Conservation (phyloP, 805 yeast species). For the Pichia membranifaciens region DNA sequence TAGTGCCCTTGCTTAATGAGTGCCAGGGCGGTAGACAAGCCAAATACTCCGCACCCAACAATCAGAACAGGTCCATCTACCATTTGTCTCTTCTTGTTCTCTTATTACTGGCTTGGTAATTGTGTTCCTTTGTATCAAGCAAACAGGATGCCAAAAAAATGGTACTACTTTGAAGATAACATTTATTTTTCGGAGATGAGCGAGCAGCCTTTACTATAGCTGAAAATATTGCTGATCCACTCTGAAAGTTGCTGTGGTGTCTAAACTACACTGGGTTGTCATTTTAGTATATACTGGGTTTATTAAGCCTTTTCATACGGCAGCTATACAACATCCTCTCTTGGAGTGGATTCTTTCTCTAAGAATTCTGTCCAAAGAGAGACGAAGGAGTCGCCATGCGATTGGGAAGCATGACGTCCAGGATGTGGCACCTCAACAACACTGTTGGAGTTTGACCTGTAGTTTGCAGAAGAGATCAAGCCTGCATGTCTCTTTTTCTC, state of each 20-base stretch:
- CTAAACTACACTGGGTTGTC: no score
- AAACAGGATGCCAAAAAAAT: no score
- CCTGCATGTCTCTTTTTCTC: slow-evolving; percentile 74
- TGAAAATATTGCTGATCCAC: no score
- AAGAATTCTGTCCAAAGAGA: slow-evolving; percentile 75
- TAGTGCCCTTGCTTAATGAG: slow-evolving; percentile 23
- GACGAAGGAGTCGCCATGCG: slow-evolving; percentile 43
- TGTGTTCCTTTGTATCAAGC: no score
- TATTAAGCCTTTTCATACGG: no score
- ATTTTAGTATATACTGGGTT: no score
- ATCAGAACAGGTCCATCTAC: slow-evolving; percentile 12
- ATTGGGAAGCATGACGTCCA: slow-evolving; percentile 4
- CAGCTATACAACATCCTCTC: neutral
- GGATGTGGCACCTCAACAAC: slow-evolving; percentile 23
- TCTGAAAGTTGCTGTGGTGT: no score
- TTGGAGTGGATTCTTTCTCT: slow-evolving; percentile 58
- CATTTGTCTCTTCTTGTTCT: neutral
- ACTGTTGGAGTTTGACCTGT: slow-evolving; percentile 29
- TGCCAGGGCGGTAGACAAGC: slow-evolving; percentile 38
- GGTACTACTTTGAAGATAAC: neutral
- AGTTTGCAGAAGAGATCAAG: slow-evolving; percentile 31
- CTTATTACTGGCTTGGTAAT: no score
- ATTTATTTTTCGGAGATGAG: neutral
- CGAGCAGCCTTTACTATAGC: neutral
- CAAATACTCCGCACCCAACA: slow-evolving; percentile 40